Evolutionary conservation across 225 moss, liverwort and hornwort genomes (phyloP).

Genomic region (Antitrichia curtipendula): DNA sequence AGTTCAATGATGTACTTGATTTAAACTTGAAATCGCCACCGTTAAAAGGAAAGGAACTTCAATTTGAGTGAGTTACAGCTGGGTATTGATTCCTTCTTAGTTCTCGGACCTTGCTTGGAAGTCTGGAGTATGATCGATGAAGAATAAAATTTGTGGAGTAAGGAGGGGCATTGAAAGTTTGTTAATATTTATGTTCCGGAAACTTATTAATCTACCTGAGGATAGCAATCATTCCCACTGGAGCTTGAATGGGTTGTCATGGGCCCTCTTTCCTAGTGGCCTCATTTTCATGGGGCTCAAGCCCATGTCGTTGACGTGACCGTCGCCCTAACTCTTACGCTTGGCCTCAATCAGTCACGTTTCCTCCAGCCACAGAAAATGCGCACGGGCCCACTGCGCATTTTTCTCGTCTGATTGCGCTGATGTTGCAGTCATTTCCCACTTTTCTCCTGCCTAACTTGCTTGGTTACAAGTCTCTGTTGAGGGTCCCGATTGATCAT

Average conservation of each 20-base stretch:
- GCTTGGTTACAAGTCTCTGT: neutral
- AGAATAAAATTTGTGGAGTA: neutral
- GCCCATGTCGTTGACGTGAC: slow-evolving; percentile 1
- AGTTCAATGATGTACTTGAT: neutral
- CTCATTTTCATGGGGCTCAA: neutral
- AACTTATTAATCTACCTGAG: neutral
- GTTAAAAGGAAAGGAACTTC: neutral
- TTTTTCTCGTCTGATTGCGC: neutral
- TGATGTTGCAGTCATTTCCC: neutral
- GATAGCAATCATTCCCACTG: neutral
- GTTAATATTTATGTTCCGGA: neutral
- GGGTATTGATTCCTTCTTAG: neutral
- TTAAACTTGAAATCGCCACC: neutral
- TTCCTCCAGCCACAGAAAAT: neutral
- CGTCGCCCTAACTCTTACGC: neutral
- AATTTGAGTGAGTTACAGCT: no score
- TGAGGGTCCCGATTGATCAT: neutral
- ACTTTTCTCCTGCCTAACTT: neutral
- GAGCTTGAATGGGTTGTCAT: neutral
- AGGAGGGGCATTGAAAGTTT: neutral
- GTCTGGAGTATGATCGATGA: neutral
- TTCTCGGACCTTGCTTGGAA: no score
- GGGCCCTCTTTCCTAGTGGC: neutral
- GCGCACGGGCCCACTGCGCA: neutral
- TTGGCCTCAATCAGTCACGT: neutral